These are phyloP conservation scores for Neofusicoccum parvum DNA, from an alignment of 2,329 filamentous ascomycete genomes.

Conservation along the genomic window DNA sequence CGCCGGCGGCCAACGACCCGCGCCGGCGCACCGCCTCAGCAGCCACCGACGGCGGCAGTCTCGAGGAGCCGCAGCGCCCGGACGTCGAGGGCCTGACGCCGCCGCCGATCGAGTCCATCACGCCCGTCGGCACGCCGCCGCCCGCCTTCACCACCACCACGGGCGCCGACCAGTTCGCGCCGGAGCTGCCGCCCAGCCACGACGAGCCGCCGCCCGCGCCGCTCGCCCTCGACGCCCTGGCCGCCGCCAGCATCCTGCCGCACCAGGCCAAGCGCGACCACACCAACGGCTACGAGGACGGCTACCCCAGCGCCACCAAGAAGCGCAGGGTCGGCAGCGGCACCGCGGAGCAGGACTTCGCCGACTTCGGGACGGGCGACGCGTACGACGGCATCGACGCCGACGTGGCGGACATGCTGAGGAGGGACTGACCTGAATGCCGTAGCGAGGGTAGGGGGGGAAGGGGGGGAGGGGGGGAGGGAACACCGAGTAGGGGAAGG, in stretches of 20 bases:
- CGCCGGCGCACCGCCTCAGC: slow-evolving; percentile 22
- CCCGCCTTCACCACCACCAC: slow-evolving; percentile 37
- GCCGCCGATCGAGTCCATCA: slow-evolving; percentile 63
- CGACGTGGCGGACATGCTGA: slow-evolving; percentile 62
- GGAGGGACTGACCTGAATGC: slow-evolving; percentile 32
- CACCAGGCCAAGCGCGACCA: slow-evolving; percentile 17
- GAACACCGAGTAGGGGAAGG: too few species aligned
- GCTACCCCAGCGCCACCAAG: slow-evolving; percentile 29
- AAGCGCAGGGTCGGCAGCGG: slow-evolving; percentile 41
- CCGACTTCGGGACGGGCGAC: slow-evolving; percentile 48
- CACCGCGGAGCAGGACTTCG: slow-evolving; percentile 33
- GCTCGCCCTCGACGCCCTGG: not conserved
- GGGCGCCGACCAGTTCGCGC: slow-evolving; percentile 36
- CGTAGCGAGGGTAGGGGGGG: not conserved
- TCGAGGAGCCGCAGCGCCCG: slow-evolving; percentile 67
- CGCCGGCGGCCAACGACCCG: slow-evolving; percentile 38
- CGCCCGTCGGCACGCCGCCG: slow-evolving; percentile 53
- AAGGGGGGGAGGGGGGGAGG: too few species aligned
- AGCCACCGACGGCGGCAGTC: not conserved
- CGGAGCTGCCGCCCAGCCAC: slow-evolving; percentile 6
- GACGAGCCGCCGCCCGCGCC: not conserved
- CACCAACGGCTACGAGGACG: slow-evolving; percentile 24
- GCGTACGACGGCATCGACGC: slow-evolving; percentile 61
- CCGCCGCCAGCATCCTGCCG: slow-evolving; percentile 3
- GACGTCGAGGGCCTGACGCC: slow-evolving; percentile 86